Percentiles rank a stretch among this genome's conserved stretches.
Conservation (phyloP, 495 filamentous ascomycete species). For the Lasiosphaeriaceae sp. region DNA sequence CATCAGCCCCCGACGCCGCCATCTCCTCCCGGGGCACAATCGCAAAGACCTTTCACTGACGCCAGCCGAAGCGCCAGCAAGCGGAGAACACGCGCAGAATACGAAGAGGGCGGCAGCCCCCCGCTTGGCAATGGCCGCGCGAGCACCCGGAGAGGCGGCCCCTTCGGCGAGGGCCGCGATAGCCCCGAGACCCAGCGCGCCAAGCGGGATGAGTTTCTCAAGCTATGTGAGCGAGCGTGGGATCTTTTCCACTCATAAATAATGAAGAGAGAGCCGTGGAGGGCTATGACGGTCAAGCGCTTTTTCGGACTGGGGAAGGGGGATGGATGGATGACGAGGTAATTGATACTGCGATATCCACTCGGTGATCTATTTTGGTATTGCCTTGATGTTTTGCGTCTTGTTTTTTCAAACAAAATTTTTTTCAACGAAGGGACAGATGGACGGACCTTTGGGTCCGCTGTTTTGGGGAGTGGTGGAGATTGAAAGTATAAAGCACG, state of each 20-base stretch:
- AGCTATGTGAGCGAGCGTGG: slow-evolving; percentile 85
- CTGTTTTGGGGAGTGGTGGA: too few relatives aligned
- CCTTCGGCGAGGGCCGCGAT: slow-evolving; percentile 73
- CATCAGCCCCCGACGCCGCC: slow-evolving; percentile 89
- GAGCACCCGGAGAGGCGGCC: slow-evolving; percentile 57
- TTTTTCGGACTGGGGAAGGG: not conserved
- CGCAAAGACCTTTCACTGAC: slow-evolving; percentile 29
- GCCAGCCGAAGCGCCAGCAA: slow-evolving; percentile 49
- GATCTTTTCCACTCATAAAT: slow-evolving; percentile 90
- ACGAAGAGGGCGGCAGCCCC: slow-evolving; percentile 81
- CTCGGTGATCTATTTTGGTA: not conserved
- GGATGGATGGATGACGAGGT: not conserved
- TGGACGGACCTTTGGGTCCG: too few relatives aligned
- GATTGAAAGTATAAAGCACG: too few relatives aligned
- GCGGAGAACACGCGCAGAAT: slow-evolving; percentile 78
- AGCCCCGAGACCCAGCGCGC: slow-evolving; percentile 77
- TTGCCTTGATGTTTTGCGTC: not conserved
- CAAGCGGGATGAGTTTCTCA: slow-evolving; percentile 94
- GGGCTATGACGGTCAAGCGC: not conserved
- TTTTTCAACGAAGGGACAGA: too few relatives aligned
- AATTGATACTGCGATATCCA: not conserved
- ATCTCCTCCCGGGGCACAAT: slow-evolving; percentile 56
- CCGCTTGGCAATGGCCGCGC: slow-evolving; percentile 62
- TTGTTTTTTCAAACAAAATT: too few relatives aligned
- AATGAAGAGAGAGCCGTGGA: not conserved